phyloP scores from a whole-genome alignment of 2,329 filamentous ascomycete species.

The Pseudogymnoascus sp. region DNA sequence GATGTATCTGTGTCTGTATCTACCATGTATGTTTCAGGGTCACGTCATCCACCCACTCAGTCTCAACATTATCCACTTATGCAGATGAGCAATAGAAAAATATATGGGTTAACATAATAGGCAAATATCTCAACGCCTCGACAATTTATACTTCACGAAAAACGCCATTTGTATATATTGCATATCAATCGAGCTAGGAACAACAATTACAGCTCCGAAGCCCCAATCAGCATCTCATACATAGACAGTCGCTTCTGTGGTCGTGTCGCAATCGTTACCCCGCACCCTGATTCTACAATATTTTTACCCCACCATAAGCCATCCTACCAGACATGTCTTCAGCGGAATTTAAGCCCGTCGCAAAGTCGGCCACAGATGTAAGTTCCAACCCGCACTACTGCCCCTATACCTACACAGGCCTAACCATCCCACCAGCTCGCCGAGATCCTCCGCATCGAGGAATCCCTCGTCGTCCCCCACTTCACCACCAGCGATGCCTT shows the following conservation, averaged over 20 bases:
- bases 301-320: not conserved
- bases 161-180: not conserved
- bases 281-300: not conserved
- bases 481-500: constrained; percentile 60
- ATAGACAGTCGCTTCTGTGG: not conserved
- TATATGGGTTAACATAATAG: not conserved
- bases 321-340: constrained; percentile 3
- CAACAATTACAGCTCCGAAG: not conserved
- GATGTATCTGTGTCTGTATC: not conserved
- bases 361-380: constrained; percentile 3
- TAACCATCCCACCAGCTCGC: constrained; percentile 21
- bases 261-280: constrained; percentile 1
- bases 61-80: constrained; percentile 1
- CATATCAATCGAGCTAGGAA: not conserved
- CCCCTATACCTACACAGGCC: not conserved
- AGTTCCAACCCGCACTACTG: not conserved
- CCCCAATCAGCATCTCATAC: not conserved
- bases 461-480: constrained; percentile 24
- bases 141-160: not conserved
- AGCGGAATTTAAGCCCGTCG: not conserved
- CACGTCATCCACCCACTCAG: not conserved
- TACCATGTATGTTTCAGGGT: not conserved
- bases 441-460: constrained; percentile 24
- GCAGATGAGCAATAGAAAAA: constrained; percentile 8
- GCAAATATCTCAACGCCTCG: not conserved